Percentiles rank a stretch among this genome's conserved stretches.
These are phyloP conservation scores for Hemileccinum impolitum DNA, from an alignment of 768 basidiomycete species.

Conservation along the genomic window DNA sequence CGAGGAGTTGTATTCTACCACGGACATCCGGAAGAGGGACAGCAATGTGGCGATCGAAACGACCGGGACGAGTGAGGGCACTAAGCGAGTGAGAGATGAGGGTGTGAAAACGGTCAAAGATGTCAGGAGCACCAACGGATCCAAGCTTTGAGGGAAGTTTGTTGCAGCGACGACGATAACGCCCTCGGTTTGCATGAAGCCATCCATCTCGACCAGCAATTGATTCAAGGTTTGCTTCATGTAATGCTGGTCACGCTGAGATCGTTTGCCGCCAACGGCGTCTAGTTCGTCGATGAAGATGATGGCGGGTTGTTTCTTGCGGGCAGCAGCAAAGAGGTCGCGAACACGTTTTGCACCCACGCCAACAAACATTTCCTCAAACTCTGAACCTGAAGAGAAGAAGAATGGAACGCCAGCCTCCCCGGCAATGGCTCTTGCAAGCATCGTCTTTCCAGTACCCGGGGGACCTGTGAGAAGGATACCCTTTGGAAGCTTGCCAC, in stretches of 20 bases:
- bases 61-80: constrained; percentile 92
- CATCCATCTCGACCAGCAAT: constrained; percentile 95
- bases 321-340: constrained; percentile 90
- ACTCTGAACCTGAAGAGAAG: constrained; percentile 94
- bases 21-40: constrained; percentile 95
- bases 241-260: constrained; percentile 79
- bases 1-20: constrained; percentile 88
- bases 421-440: constrained; percentile 96
- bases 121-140: constrained; percentile 55
- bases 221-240: constrained; percentile 96
- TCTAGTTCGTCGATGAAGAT: constrained; percentile 98
- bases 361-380: constrained; percentile 98
- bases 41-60: constrained; percentile 91
- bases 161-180: constrained; percentile 97
- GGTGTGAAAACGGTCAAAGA: not conserved
- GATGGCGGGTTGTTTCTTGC: constrained; percentile 94
- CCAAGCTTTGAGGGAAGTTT: constrained; percentile 93
- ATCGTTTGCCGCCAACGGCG: constrained; percentile 88
- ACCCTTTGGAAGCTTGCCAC: constrained; percentile 93
- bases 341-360: constrained; percentile 94
- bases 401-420: constrained; percentile 98
- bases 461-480: constrained; percentile 88
- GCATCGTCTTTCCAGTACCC: constrained; percentile 79
- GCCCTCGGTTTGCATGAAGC: constrained; percentile 90
- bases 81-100: constrained; percentile 38